Percentiles rank a stretch among this genome's conserved stretches.
phyloP scores from a whole-genome alignment of 140 eudicot species.

The Oenanthe javanica region DNA sequence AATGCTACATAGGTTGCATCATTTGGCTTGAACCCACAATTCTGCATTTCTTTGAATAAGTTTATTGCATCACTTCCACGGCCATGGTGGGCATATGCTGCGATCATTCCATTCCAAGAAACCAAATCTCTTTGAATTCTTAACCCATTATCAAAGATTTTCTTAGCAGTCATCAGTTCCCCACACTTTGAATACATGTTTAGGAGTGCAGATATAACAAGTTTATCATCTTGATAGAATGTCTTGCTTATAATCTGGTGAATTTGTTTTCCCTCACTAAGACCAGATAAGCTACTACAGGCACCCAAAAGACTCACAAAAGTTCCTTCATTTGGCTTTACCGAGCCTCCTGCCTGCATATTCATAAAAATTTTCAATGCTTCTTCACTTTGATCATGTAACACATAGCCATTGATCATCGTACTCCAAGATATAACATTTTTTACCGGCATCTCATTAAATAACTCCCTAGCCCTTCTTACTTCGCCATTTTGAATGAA shows the following conservation, averaged over 20 bases:
- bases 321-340: background rate
- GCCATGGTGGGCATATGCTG: background rate
- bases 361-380: background rate
- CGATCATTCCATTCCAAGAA: background rate
- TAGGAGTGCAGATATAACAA: background rate
- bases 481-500: too few species aligned
- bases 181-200: background rate
- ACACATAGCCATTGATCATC: background rate
- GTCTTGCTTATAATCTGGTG: constrained; percentile 3
- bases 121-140: constrained; percentile 1
- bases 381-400: background rate
- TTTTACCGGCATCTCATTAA: constrained; percentile 1
- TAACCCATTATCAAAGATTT: background rate
- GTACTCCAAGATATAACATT: constrained; percentile 2
- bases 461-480: background rate
- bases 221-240: background rate
- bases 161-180: background rate
- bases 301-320: constrained; percentile 7
- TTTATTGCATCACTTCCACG: background rate
- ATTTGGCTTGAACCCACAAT: background rate
- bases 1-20: background rate
- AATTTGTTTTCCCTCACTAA: constrained; percentile 3
- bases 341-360: background rate
- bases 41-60: background rate
- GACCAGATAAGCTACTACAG: constrained; percentile 1